Base-by-base conservation (phyloP, 306 rosid genomes). In the Dicorynia guianensis region DNA sequence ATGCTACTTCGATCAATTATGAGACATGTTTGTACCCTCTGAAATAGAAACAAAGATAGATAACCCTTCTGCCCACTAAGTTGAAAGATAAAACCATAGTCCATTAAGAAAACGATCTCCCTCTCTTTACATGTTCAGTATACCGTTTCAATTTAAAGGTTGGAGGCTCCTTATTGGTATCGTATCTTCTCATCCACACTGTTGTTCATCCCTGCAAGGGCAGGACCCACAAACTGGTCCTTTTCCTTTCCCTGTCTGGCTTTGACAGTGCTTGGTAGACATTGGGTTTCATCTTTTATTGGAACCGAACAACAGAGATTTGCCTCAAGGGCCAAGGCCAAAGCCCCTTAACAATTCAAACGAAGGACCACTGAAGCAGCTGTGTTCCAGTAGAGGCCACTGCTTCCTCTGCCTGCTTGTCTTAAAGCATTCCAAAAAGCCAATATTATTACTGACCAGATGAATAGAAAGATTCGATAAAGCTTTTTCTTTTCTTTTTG, bases 401-500 rank as follows among this genome's bases (percentile, higher is more conserved):
- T 63, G 9, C 17, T 38, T 34, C 33, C 5, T 14, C 70, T 48
- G 39, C 71, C 39, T 70, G 49, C 19, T 44, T 43, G 19, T 69
- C 48, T 66, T 62, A 68, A 75, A 78, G 43, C 66, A 70, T 17
- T 61, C 18, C 42, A 25, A 18, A 77, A 53, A 33, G 58, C 2
- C 30, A 33, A 15, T 14, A 53, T 73, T 39, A 59, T 50, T 46
- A 20, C 18, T 18, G 52, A 55, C 18, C 4, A 60, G 25, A 52
- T 61, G 18, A 58, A 61, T 63, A 63, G 12, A 71, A 79, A 58
- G 78, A 68, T 46, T 44, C 63, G 38, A 53, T 54, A 9, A 61
- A 4, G 59, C 43, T 59, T 34, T 4, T 40, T 79, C 42, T 12
- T 25, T 52, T 18, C 60, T 72, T 53, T 71, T 67, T 57, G 63